A percentile compares a stretch with the other conserved stretches of the same genome.
Evolutionary conservation across 1,139 yeast genomes (phyloP).

Genomic region (Sugiyamaella japonica): DNA sequence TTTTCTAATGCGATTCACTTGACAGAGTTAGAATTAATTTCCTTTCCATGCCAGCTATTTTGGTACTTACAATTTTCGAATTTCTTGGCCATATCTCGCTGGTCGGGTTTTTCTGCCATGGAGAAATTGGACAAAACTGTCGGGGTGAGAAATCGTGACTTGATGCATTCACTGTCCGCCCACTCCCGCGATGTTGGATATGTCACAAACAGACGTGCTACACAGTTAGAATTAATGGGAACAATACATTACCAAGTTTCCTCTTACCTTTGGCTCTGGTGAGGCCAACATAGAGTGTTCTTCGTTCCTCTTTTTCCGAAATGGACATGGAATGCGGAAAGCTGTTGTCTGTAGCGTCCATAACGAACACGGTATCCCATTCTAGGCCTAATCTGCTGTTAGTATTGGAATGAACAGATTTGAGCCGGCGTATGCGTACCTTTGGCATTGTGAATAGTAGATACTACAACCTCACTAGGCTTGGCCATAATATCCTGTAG

Average conservation of each 20-base stretch:
- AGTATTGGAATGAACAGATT: background rate
- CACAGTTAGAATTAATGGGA: background rate
- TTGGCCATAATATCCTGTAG: slow-evolving; percentile 18
- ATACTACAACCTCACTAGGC: slow-evolving; percentile 41
- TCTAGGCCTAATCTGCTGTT: slow-evolving; percentile 51
- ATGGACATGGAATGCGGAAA: slow-evolving; percentile 45
- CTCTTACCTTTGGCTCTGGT: slow-evolving; percentile 60
- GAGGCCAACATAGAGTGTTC: slow-evolving; percentile 80
- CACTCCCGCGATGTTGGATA: slow-evolving; percentile 12
- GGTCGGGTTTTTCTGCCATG: background rate
- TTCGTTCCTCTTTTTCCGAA: slow-evolving; percentile 62
- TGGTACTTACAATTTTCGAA: slow-evolving; percentile 14
- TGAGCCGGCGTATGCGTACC: too few species aligned
- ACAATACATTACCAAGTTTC: too few species aligned
- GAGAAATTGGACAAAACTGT: slow-evolving; percentile 12
- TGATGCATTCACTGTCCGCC: slow-evolving; percentile 9
- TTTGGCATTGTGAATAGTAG: slow-evolving; percentile 87
- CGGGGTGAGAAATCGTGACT: slow-evolving; percentile 14
- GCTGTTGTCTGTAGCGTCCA: slow-evolving; percentile 61
- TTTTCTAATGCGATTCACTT: slow-evolving; percentile 14
- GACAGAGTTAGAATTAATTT: slow-evolving; percentile 3
- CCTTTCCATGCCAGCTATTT: too few species aligned
- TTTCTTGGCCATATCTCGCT: slow-evolving; percentile 3
- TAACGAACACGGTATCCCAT: slow-evolving; percentile 85
- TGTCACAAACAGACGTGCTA: slow-evolving; percentile 13